Evolutionary conservation across 1,284 basidiomycete species (phyloP).

Genomic region (Ceratobasidium papillatum): DNA sequence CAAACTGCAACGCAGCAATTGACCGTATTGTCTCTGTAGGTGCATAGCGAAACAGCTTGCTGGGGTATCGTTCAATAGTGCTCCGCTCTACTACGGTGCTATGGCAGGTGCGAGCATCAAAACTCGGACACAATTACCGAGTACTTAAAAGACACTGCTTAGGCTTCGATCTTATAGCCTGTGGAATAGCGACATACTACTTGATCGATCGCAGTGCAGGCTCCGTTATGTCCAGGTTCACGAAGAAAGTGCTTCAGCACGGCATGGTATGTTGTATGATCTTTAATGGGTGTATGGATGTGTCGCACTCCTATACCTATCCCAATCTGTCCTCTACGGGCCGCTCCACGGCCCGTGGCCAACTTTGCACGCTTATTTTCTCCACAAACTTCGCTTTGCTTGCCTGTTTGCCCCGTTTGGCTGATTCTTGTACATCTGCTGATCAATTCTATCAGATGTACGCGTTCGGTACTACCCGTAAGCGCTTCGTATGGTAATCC

Average conservation of each 20-base stretch:
- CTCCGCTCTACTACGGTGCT: constrained; percentile 28
- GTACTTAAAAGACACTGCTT: not conserved
- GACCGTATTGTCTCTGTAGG: not conserved
- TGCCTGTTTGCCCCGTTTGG: constrained; percentile 18
- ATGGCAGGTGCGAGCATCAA: constrained; percentile 15
- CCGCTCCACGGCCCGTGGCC: not conserved
- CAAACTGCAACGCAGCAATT: not conserved
- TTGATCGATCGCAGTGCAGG: constrained; percentile 19
- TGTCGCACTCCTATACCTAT: not conserved
- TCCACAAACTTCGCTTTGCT: not conserved
- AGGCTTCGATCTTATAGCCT: constrained; percentile 31
- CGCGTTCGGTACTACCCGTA: constrained; percentile 28
- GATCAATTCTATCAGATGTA: constrained; percentile 31
- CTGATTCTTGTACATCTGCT: not conserved
- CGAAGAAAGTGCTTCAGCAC: constrained; percentile 35
- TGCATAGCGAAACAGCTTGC: constrained; percentile 23
- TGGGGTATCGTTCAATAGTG: constrained; percentile 20
- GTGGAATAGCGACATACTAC: constrained; percentile 27
- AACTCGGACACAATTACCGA: not conserved
- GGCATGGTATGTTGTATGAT: constrained; percentile 23
- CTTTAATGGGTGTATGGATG: not conserved
- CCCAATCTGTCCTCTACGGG: not conserved
- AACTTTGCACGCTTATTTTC: constrained; percentile 24
- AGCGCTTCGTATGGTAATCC: not conserved
- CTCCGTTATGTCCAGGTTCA: constrained; percentile 27